Evolutionary conservation across 164 flowering plant species (phyloP).

Genomic region (Houttuynia cordata): DNA sequence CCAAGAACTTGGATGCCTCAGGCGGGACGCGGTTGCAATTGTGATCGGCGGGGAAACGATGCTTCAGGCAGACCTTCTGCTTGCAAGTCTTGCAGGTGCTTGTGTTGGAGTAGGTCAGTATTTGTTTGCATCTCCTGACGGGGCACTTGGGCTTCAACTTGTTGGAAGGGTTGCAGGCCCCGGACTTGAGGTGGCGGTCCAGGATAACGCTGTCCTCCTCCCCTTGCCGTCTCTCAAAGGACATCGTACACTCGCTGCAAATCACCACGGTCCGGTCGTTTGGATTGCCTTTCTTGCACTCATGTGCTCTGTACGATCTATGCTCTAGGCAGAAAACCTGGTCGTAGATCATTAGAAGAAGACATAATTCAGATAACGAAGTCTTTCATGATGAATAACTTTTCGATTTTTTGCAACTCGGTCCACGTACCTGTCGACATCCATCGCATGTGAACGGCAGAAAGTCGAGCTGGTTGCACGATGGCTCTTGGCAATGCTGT

Average conservation of each 20-base stretch:
- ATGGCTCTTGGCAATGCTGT: constrained; percentile 55
- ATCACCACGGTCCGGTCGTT: constrained; percentile 57
- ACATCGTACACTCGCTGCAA: constrained; percentile 55
- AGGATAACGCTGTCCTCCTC: constrained; percentile 32
- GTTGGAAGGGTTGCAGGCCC: constrained; percentile 63
- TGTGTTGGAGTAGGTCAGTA: constrained; percentile 46
- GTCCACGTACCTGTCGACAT: constrained; percentile 30
- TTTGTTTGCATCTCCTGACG: constrained; percentile 55
- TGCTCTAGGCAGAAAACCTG: constrained; percentile 82
- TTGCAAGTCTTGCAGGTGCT: constrained; percentile 52
- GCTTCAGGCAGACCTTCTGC: constrained; percentile 60
- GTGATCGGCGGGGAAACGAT: constrained; percentile 49
- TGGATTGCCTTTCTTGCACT: constrained; percentile 51
- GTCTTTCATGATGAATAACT: too few species aligned
- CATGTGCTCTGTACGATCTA: constrained; percentile 57
- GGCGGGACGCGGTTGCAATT: constrained; percentile 29
- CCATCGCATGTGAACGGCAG: constrained; percentile 74
- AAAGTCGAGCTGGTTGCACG: constrained; percentile 81
- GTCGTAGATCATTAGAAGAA: background rate
- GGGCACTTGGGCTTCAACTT: constrained; percentile 72
- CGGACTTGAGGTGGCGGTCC: constrained; percentile 50
- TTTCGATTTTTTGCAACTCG: too few species aligned
- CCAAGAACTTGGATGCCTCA: constrained; percentile 24
- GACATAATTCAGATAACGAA: background rate
- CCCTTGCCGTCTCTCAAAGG: constrained; percentile 52